Percentiles rank a stretch among this genome's conserved stretches.
phyloP scores from a whole-genome alignment of 495 filamentous ascomycete genomes.

The Talaromyces ruber region DNA sequence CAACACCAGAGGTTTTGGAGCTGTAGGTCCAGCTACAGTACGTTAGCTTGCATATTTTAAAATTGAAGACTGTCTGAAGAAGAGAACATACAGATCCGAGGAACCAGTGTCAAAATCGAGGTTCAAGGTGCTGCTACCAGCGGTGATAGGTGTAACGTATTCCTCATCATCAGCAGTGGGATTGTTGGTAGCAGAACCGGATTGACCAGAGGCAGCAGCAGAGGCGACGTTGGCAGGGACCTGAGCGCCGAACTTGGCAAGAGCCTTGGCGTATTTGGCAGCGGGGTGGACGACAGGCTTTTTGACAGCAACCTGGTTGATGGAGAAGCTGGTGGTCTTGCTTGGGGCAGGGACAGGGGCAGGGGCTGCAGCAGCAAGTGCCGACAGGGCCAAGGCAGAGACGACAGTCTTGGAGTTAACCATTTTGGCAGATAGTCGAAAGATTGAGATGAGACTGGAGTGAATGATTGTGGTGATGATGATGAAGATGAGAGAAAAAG shows the following conservation, averaged over 20 bases:
- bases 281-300: conserved; percentile 20
- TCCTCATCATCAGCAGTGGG: conserved; percentile 52
- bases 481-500: neutral
- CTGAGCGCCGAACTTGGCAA: conserved; percentile 35
- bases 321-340: conserved; percentile 27
- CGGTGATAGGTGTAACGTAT: conserved; percentile 58
- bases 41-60: neutral
- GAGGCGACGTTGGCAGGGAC: conserved; percentile 30
- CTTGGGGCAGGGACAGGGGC: conserved; percentile 17
- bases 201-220: conserved; percentile 32
- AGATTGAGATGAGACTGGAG: neutral
- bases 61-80: neutral
- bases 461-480: neutral
- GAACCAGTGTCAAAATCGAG: conserved; percentile 56
- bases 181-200: conserved; percentile 39
- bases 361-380: conserved; percentile 26
- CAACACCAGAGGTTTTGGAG: conserved; percentile 12
- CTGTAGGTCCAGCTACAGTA: conserved; percentile 2
- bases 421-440: conserved; percentile 18
- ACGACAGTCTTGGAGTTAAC: conserved; percentile 35
- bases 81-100: conserved; percentile 55
- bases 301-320: conserved; percentile 29
- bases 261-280: conserved; percentile 26
- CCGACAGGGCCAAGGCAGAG: conserved; percentile 20
- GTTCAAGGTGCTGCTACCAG: conserved; percentile 46